Evolutionary conservation across 2,329 filamentous ascomycete species (phyloP), one percentile per base, ranked within the genome.

Genomic region (Pestalotiopsis sp.): DNA sequence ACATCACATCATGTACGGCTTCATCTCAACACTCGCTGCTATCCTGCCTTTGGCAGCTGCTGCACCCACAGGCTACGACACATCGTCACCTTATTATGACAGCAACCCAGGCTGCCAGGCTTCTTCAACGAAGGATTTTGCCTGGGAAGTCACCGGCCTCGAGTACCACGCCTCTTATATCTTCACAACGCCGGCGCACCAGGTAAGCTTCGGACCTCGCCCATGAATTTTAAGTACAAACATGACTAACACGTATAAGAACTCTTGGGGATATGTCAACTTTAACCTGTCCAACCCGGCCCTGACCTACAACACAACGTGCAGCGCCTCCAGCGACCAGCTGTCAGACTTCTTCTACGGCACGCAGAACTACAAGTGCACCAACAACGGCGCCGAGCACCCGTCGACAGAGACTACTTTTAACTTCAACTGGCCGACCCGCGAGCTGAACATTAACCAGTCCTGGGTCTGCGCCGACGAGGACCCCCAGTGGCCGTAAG

Each of bases 341-440:
- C 80, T 86, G 4, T 69, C 64, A 11, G 82, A 85, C 72, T 87
- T 86, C 75, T 88, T 86, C 78, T 86, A 84, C 75, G 85, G 84
- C 72, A 81, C 75, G 64, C 20, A 81, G 41, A 65, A 73, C 59
- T 87, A 86, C 79, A 75, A 75, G 7, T 88, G 86, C 79, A 71
- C 72, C 2, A 69, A 75, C 11, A 77, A 79, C n/a, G 74, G 75
- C 7, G 72, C 76, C 11, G 31, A 36, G 31, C 31, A 36, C 31
- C 72, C 73, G 2, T 72, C 70, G n/a, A 66, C 66, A 14, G 56
- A 5, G 70, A 68, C 14, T 67, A 71, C 66, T 0, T 88, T 87
- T 70, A 78, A 78, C 66, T 88, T 81, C 71, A 80, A 74, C 74
- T 74, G 79, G 13, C 77, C 82, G 3, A 72, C 72, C 36, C 74